Evolutionary conservation across 225 moss, liverwort and hornwort genomes (phyloP).

Genomic region (Marchantia polymorpha): DNA sequence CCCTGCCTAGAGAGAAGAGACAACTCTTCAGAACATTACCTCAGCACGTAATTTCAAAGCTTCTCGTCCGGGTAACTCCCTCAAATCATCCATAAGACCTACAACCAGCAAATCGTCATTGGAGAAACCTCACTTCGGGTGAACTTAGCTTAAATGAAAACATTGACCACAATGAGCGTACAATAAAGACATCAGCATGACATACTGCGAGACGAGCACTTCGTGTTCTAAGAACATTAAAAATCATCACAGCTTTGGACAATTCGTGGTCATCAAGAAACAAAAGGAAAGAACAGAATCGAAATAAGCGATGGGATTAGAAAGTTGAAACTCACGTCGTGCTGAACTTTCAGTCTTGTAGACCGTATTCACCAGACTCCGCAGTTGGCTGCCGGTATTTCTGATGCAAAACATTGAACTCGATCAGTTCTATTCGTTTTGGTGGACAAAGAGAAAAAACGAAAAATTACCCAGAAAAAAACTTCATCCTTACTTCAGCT

Average conservation of each 20-base stretch:
- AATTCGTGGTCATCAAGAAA: not conserved
- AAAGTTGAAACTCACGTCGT: constrained; percentile 50
- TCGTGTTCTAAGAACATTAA: not conserved
- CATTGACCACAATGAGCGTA: not conserved
- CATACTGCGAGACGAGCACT: not conserved
- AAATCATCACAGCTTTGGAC: not conserved
- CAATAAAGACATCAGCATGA: not conserved
- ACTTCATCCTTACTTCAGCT: constrained; percentile 62
- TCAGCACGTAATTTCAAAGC: constrained; percentile 82
- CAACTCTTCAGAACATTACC: constrained; percentile 37
- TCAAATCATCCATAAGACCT: constrained; percentile 86
- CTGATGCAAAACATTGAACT: constrained; percentile 36
- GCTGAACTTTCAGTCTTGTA: constrained; percentile 84
- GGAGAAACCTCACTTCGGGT: not conserved
- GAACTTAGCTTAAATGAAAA: not conserved
- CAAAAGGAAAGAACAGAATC: not conserved
- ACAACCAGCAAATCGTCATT: constrained; percentile 11
- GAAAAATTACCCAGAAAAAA: not conserved
- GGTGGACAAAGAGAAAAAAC: not conserved
- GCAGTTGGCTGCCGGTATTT: constrained; percentile 76
- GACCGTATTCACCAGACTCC: constrained; percentile 62
- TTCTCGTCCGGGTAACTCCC: constrained; percentile 88
- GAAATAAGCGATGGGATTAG: not conserved
- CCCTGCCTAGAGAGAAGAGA: not conserved
- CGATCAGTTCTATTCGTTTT: not conserved